phyloP scores from a whole-genome alignment of 441 rosid genomes.

The Pelargonium citronellum region DNA sequence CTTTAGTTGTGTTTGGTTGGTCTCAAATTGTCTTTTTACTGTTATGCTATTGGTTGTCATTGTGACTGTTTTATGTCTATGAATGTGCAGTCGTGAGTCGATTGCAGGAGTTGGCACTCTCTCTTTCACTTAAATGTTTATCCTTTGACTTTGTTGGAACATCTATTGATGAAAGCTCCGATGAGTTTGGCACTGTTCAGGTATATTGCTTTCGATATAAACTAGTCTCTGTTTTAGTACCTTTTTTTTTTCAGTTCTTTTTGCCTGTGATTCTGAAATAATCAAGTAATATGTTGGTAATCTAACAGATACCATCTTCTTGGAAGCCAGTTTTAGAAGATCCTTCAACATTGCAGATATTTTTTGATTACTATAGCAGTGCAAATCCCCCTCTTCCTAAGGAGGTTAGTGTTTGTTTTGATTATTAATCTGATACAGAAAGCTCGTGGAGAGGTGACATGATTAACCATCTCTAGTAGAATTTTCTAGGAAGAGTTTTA shows the following conservation, averaged over 20 bases:
- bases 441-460: not conserved
- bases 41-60: slow-evolving; percentile 11
- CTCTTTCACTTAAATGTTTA: slow-evolving; percentile 88
- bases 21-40: slow-evolving; percentile 6
- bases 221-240: slow-evolving; percentile 13
- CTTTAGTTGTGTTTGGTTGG: not conserved
- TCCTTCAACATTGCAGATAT: slow-evolving; percentile 84
- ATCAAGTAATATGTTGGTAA: slow-evolving; percentile 14
- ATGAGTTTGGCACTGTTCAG: slow-evolving; percentile 99
- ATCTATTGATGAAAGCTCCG: slow-evolving; percentile 93
- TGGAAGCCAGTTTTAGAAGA: slow-evolving; percentile 93
- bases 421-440: slow-evolving; percentile 4
- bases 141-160: slow-evolving; percentile 99
- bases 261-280: slow-evolving; percentile 15
- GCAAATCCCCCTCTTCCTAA: slow-evolving; percentile 76
- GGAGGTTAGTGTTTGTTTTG: slow-evolving; percentile 49
- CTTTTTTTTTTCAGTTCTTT: slow-evolving; percentile 10
- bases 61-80: slow-evolving; percentile 16
- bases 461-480: not conserved
- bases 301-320: slow-evolving; percentile 70
- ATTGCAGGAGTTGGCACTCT: slow-evolving; percentile 89
- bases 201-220: slow-evolving; percentile 22
- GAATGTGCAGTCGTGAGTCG: slow-evolving; percentile 52
- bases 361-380: slow-evolving; percentile 85
- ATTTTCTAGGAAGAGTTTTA: not conserved